Base-by-base conservation (phyloP, 352 stramenopile species). In the Phytophthora capsici region DNA sequence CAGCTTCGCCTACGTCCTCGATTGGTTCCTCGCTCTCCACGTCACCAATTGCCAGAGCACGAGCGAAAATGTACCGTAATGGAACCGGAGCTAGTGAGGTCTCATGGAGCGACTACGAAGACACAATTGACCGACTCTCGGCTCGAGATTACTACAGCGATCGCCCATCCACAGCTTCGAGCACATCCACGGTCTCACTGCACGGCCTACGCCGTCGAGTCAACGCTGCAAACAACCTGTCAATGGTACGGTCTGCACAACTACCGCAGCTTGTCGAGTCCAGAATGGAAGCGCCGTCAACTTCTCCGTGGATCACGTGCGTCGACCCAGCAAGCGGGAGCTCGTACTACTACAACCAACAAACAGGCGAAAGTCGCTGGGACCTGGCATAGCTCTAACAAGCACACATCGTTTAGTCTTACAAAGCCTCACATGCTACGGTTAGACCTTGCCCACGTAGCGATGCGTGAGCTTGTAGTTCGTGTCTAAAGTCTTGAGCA, bases 381-480 rank as follows among this genome's bases (percentile, higher is more conserved):
- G 75, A 85, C 53, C 45, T 67, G 38, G 37, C 32, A 38, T 69
- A 72, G 46, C 30, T 63, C 56, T 46, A 50, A 49, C 51, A 45
- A 52, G 9, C 28, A 34, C 28, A 57, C 46, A 60, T 51, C 38
- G 41, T 58, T 70, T 66, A 71, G 60, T 63, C 61, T 68, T 75
- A 75, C 55, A 70, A 58, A 43, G 48, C 40, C 58, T 57, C 53
- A 61, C 53, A 60, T 66, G 48, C 60, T 56, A 56, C 51, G 32
- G 43, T 56, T 90, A 96, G 19, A 96, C 85, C 68, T 96, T 96
- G 71, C 86, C 88, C 14, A 75, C 86, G 67, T 92, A 96, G 46
- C 87, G 84, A 77, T 96, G 78, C 19, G 82, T 92, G 56, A 93
- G 82, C 67, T 94, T 96, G 82, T 93, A 96, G 58, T 70, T 91